Base-by-base conservation (phyloP, 106 monocot genomes). In the Platanthera guangdongensis region DNA sequence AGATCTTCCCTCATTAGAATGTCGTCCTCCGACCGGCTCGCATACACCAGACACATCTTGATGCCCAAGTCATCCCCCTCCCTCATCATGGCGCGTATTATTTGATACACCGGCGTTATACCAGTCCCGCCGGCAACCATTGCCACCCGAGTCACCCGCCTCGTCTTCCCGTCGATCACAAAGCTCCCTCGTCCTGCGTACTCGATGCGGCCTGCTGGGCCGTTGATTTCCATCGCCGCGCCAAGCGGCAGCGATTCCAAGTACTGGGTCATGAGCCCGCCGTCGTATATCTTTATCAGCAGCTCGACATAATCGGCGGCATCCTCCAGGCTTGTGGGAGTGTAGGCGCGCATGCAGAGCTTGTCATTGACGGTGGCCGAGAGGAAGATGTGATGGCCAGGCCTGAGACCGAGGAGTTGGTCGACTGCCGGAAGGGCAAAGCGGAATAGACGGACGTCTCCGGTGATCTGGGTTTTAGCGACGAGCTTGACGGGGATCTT, bases 61-160 rank as follows among this genome's bases (percentile, higher is more conserved):
- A 19, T 60, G 81, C 91, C 93, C 4, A 91, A 92, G 12, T 30
- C 52, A 73, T 99, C 97, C 48, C 80, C 85, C 73, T 99, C 91
- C 3, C 78, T 55, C 28, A 94, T 77, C 80, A 92, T 87, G 5
- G 94, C 89, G 86, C 94, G 94, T 60, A 99, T 92, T 63, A 99
- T 83, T 79, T 94, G 94, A 64, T 86, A 99, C 64, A 99, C 75
- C 1, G 97, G 97, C 18, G 97, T 99, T 81, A 99, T 94, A 28
- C 97, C 97, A 2, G 89, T 90, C 6, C 97, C 97, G 5, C 97
- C 97, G n/a, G 94, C 91, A 53, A 99, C 81, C 91, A 99, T 85
- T 12, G 86, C 89, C 7, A 99, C 81, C 77, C 78, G 79, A 77
- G 53, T 84, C 8, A 85, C 94, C 6, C 57, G 75, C 75, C 80